Evolutionary conservation across 106 monocot genomes (phyloP).

Genomic region (Dioscorea zingiberensis): DNA sequence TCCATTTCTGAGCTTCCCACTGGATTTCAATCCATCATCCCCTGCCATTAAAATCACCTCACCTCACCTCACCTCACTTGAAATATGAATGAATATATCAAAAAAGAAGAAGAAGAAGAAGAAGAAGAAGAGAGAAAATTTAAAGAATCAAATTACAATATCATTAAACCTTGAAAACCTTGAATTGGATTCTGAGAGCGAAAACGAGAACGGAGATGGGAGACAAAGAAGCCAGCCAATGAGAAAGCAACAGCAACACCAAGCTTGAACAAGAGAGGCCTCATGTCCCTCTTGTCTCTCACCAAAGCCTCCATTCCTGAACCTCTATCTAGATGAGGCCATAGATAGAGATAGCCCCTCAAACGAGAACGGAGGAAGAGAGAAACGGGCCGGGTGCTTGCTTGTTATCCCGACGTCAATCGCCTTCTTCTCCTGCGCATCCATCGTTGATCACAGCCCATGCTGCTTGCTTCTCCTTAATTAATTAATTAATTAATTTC

Average conservation of each 20-base stretch:
- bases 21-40: neutral
- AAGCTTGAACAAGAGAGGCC: constrained; percentile 29
- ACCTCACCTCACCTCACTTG: no score
- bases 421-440: constrained; percentile 3
- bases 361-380: no score
- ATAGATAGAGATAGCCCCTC: no score
- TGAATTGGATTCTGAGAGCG: neutral
- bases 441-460: constrained; percentile 6
- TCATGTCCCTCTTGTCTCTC: constrained; percentile 17
- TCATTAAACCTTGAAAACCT: no score
- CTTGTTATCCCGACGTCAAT: neutral
- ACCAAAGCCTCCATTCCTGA: constrained; percentile 12
- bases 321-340: no score
- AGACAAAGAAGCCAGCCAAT: constrained; percentile 36
- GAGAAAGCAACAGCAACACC: constrained; percentile 44
- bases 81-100: no score
- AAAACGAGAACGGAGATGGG: constrained; percentile 16
- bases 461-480: neutral
- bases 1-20: constrained; percentile 6
- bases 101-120: neutral
- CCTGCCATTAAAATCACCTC: neutral
- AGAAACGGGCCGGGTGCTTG: no score
- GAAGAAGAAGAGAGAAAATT: neutral
- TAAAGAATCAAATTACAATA: no score
- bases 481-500: no score